A percentile compares a stretch with the other conserved stretches of the same genome.
These are phyloP conservation scores for Stephanocyclus meneghinianus DNA, from an alignment of 352 stramenopile genomes.

Conservation along the genomic window DNA sequence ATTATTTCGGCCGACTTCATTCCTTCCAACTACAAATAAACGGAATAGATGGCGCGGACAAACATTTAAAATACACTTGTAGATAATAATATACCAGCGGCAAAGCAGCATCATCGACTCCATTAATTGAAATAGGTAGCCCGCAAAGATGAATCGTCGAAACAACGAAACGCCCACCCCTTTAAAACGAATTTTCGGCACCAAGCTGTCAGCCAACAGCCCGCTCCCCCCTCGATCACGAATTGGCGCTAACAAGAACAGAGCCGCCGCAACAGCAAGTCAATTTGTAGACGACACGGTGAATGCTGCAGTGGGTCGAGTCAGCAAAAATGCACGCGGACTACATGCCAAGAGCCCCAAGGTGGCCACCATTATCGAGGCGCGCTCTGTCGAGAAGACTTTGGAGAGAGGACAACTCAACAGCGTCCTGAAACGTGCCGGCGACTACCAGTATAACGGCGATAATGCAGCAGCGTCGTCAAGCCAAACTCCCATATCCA, in stretches of 20 bases:
- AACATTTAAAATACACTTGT: too few relatives aligned
- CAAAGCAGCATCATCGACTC: not conserved
- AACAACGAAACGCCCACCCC: not conserved
- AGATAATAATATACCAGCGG: too few relatives aligned
- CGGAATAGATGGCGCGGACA: too few relatives aligned
- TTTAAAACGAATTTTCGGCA: slow-evolving; percentile 36
- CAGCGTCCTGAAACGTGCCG: not conserved
- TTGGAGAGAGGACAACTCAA: not conserved
- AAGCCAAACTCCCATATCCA: not conserved
- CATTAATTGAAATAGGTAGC: not conserved
- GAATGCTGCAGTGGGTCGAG: slow-evolving; percentile 5
- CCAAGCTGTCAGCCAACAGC: slow-evolving; percentile 43
- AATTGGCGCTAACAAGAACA: slow-evolving; percentile 25
- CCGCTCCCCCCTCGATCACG: slow-evolving; percentile 20
- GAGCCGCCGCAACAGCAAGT: not conserved
- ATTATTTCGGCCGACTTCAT: too few relatives aligned
- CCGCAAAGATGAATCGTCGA: slow-evolving; percentile 7
- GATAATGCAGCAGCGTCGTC: not conserved
- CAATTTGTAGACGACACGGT: slow-evolving; percentile 6
- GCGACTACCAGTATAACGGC: not conserved
- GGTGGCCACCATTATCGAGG: not conserved
- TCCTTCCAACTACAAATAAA: too few relatives aligned
- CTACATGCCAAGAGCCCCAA: not conserved
- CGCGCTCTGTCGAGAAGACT: slow-evolving; percentile 5
- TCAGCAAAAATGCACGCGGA: not conserved